Percentiles rank a stretch among this genome's conserved stretches.
These are phyloP conservation scores for Fusarium papillatum DNA, from an alignment of 2,329 filamentous ascomycete genomes.

Conservation along the genomic window DNA sequence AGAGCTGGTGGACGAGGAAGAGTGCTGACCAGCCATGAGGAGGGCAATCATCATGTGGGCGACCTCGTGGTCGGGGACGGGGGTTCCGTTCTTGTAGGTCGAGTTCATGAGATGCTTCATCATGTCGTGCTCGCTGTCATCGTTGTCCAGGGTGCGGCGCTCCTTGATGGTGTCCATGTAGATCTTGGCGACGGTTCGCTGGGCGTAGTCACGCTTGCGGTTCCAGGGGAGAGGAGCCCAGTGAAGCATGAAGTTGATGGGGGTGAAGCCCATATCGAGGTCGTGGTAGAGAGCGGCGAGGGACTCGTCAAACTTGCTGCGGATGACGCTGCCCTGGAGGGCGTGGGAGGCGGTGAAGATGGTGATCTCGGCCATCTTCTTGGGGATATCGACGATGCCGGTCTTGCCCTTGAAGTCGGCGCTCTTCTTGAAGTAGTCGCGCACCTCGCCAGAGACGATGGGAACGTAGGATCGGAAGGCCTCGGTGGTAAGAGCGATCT, in stretches of 20 bases:
- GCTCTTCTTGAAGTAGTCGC: constrained; percentile 78
- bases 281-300: constrained; percentile 90
- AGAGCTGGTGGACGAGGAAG: constrained; percentile 84
- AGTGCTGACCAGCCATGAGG: constrained; percentile 93
- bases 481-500: constrained; percentile 82
- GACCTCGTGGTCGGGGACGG: constrained; percentile 86
- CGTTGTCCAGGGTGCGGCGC: constrained; percentile 68
- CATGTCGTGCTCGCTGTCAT: constrained; percentile 77
- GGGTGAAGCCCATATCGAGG: constrained; percentile 90
- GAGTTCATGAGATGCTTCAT: constrained; percentile 92
- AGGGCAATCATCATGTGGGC: constrained; percentile 96
- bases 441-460: constrained; percentile 82
- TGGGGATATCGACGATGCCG: constrained; percentile 79
- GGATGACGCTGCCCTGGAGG: constrained; percentile 87
- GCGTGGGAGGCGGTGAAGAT: constrained; percentile 92
- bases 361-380: constrained; percentile 86
- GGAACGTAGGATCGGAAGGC: constrained; percentile 82
- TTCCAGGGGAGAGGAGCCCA: constrained; percentile 94
- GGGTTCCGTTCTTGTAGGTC: constrained; percentile 84
- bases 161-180: constrained; percentile 87
- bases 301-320: constrained; percentile 82
- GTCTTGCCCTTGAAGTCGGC: constrained; percentile 76
- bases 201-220: constrained; percentile 82
- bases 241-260: constrained; percentile 91
- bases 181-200: constrained; percentile 83